A percentile compares a stretch with the other conserved stretches of the same genome.
Conservation (phyloP, 1,284 basidiomycete genomes). For the Tilletia setariae region DNA sequence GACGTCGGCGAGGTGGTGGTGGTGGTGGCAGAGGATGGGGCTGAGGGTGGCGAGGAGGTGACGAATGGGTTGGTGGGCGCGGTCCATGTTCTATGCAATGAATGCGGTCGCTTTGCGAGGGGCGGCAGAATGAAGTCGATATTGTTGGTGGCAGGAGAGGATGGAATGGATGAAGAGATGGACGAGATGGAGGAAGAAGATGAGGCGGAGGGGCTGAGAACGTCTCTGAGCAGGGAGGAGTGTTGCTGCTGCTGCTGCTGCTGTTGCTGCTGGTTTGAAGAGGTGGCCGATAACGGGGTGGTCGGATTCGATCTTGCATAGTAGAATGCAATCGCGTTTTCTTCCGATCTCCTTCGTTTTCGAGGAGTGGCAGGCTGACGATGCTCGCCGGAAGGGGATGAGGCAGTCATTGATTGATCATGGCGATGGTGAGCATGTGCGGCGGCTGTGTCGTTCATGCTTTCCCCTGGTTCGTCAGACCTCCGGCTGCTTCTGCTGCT, state of each 20-base stretch:
- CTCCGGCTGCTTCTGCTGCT: neutral
- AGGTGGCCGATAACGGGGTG: neutral
- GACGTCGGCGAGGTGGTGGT: too few relatives aligned
- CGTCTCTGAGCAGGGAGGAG: neutral
- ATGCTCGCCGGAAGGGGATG: neutral
- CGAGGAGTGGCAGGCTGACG: neutral
- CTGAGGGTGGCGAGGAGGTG: neutral
- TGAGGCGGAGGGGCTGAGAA: conserved; percentile 6
- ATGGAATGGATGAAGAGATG: neutral
- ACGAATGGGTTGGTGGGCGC: neutral
- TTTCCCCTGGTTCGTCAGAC: neutral
- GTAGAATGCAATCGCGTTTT: conserved; percentile 13
- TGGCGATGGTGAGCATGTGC: neutral
- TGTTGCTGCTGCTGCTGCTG: neutral
- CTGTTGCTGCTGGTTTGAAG: neutral
- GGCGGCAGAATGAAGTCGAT: neutral
- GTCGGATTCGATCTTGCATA: neutral
- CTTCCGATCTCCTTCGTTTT: neutral
- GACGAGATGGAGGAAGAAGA: conserved; percentile 4
- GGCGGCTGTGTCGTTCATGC: neutral
- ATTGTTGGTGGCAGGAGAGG: neutral
- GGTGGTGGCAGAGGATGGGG: neutral
- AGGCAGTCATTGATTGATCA: neutral
- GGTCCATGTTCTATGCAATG: conserved; percentile 4
- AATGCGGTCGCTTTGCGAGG: conserved; percentile 5